Conservation (phyloP, 768 basidiomycete species). For the Trametes cubensis region DNA sequence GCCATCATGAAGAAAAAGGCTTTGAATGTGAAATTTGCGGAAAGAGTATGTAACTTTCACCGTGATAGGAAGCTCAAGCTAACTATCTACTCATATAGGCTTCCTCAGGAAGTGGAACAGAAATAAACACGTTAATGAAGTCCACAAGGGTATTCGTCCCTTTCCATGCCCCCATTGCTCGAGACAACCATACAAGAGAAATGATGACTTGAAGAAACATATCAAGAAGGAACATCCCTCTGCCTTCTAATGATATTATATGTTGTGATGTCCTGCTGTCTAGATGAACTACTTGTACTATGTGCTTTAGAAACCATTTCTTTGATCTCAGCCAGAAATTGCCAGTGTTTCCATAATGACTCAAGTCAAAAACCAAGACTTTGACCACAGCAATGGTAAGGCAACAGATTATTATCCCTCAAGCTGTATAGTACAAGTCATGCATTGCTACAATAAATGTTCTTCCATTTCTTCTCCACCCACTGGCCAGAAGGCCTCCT, state of each 20-base stretch:
- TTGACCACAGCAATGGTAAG: background rate
- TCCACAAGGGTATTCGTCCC: background rate
- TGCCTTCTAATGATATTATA: background rate
- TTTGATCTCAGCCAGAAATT: too few relatives aligned
- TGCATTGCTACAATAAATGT: background rate
- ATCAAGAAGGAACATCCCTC: background rate
- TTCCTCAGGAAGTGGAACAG: too few relatives aligned
- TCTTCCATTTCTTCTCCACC: slow-evolving; percentile 38
- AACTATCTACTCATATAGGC: too few relatives aligned
- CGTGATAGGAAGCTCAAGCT: too few relatives aligned
- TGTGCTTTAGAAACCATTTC: background rate
- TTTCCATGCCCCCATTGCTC: background rate
- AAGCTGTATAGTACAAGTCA: background rate
- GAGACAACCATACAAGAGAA: background rate
- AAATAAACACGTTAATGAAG: background rate
- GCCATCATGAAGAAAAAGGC: too few relatives aligned
- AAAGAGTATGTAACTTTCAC: too few relatives aligned
- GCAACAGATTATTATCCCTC: background rate
- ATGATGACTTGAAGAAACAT: background rate
- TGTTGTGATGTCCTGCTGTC: background rate
- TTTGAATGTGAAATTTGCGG: too few relatives aligned
- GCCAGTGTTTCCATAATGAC: background rate
- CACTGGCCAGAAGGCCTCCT: slow-evolving; percentile 61
- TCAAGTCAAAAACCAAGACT: background rate
- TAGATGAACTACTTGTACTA: background rate